Conservation (phyloP, 2,329 filamentous ascomycete species). For the Rutstroemia sp. region DNA sequence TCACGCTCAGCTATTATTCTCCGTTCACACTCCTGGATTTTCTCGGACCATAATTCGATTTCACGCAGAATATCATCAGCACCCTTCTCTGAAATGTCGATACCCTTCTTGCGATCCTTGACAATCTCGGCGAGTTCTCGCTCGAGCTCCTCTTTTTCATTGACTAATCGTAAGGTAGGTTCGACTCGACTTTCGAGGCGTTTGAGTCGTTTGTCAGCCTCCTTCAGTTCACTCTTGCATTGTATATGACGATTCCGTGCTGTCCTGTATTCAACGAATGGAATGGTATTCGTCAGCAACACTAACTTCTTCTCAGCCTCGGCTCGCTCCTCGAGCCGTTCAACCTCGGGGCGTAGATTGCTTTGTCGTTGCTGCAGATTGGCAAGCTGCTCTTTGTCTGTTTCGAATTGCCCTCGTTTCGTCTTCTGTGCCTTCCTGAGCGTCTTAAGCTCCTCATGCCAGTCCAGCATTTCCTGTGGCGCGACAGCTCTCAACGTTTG, state of each 20-base stretch:
- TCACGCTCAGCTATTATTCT: constrained; percentile 45
- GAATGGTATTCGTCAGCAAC: constrained; percentile 57
- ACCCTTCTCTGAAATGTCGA: constrained; percentile 47
- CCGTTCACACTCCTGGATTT: constrained; percentile 33
- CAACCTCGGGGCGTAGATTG: constrained; percentile 70
- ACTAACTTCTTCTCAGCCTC: constrained; percentile 57
- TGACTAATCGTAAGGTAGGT: constrained; percentile 63
- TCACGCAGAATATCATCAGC: constrained; percentile 34
- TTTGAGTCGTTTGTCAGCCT: constrained; percentile 48
- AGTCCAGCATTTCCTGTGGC: constrained; percentile 68
- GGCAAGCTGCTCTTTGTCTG: constrained; percentile 54
- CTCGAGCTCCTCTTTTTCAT: constrained; percentile 62
- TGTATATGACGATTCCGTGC: constrained; percentile 40
- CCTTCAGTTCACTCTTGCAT: constrained; percentile 47
- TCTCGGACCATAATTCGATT: constrained; percentile 36
- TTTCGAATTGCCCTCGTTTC: constrained; percentile 48
- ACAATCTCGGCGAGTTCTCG: constrained; percentile 48
- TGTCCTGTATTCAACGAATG: constrained; percentile 57
- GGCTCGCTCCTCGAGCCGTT: constrained; percentile 70
- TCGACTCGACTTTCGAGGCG: constrained; percentile 53
- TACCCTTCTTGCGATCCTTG: constrained; percentile 42
- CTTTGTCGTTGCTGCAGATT: constrained; percentile 67
- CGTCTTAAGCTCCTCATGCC: constrained; percentile 67
- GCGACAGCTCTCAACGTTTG: constrained; percentile 88
- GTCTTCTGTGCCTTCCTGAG: constrained; percentile 64